Conservation (phyloP, 1,284 basidiomycete species). For the Volvariella volvacea region DNA sequence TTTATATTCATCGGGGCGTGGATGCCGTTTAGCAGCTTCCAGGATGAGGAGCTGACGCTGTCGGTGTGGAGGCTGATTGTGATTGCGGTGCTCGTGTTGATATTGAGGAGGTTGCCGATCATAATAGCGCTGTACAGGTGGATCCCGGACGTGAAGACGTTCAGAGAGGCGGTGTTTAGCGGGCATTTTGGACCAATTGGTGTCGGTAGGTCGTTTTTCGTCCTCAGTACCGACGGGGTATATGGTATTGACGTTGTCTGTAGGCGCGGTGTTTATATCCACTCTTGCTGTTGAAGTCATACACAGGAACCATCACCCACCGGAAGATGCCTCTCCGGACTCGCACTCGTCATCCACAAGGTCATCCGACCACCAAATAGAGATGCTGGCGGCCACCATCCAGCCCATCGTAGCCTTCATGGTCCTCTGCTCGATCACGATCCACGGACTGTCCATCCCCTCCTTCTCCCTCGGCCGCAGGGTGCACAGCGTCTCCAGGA, state of each 20-base stretch:
- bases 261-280: conserved; percentile 85
- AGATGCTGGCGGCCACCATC: conserved; percentile 67
- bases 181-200: conserved; percentile 96
- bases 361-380: conserved; percentile 41
- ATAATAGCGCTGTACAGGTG: conserved; percentile 81
- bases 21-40: conserved; percentile 85
- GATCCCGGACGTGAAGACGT: conserved; percentile 92
- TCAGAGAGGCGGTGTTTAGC: conserved; percentile 80
- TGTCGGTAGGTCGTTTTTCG: conserved; percentile 49
- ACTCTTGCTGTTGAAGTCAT: conserved; percentile 76
- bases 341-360: no score
- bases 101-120: conserved; percentile 78
- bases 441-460: conserved; percentile 90
- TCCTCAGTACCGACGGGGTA: background rate
- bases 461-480: conserved; percentile 86
- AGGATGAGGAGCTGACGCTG: conserved; percentile 57
- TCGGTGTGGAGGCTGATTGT: conserved; percentile 80
- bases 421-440: conserved; percentile 81
- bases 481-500: conserved; percentile 83
- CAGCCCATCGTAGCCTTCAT: conserved; percentile 90
- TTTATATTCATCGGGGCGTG: conserved; percentile 94
- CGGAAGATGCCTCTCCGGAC: conserved; percentile 21
- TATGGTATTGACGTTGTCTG: conserved; percentile 6
- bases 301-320: conserved; percentile 36
- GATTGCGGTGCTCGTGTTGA: conserved; percentile 71